Evolutionary conservation across 495 filamentous ascomycete species (phyloP).

Genomic region (Rhizodiscina lignyota): DNA sequence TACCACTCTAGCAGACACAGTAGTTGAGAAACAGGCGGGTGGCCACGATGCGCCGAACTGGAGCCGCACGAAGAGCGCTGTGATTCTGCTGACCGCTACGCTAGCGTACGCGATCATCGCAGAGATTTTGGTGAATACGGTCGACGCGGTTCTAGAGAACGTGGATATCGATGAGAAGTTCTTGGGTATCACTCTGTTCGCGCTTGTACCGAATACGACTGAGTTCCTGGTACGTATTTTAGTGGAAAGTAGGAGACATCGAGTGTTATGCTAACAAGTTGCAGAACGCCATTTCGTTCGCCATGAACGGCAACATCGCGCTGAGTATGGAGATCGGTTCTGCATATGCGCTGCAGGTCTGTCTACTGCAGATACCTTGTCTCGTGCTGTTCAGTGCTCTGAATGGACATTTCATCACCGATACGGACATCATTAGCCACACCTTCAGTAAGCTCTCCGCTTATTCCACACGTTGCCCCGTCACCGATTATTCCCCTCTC

Average conservation of each 20-base stretch:
- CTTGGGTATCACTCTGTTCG: conserved; percentile 91
- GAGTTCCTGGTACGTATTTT: conserved; percentile 67
- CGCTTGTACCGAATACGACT: conserved; percentile 92
- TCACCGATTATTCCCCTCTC: no score
- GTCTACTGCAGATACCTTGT: conserved; percentile 88
- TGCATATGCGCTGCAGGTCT: conserved; percentile 93
- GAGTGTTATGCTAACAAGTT: conserved; percentile 18
- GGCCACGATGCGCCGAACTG: conserved; percentile 98
- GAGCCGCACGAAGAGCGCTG: conserved; percentile 74
- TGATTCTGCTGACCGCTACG: conserved; percentile 82
- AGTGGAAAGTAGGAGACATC: background rate
- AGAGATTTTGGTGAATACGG: conserved; percentile 90
- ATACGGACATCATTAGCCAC: conserved; percentile 46
- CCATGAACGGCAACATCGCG: conserved; percentile 99
- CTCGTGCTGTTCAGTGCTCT: conserved; percentile 81
- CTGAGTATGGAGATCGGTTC: conserved; percentile 98
- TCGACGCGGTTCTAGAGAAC: conserved; percentile 81
- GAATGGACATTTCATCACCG: conserved; percentile 29
- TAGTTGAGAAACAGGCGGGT: conserved; percentile 26
- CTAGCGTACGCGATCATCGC: conserved; percentile 89
- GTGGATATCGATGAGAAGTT: conserved; percentile 96
- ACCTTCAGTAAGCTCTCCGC: conserved; percentile 53
- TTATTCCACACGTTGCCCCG: background rate
- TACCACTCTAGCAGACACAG: conserved; percentile 13
- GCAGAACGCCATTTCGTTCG: conserved; percentile 96